Base-by-base conservation (phyloP, 495 filamentous ascomycete genomes). In the Friedmanniomyces simplex region DNA sequence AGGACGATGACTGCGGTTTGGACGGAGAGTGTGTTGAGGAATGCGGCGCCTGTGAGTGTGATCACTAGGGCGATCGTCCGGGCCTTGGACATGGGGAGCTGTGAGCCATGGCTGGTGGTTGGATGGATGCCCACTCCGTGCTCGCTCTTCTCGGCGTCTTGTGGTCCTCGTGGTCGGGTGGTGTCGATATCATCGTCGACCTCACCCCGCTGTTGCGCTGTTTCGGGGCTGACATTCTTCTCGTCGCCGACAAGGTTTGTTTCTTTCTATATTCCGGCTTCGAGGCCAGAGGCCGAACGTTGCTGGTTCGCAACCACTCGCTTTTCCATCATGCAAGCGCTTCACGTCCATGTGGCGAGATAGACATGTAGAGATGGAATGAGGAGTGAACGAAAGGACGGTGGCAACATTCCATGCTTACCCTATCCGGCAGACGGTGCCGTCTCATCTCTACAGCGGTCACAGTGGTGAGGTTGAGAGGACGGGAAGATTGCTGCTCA, bases 1-100 rank as follows among this genome's bases (percentile, higher is more conserved):
- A 85, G 69, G 43, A 83, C 77, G 57, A 85, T 83, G 45, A 85
- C 79, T 18, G 78, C 74, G 0, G 79, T 72, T 66, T 83, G 80
- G 12, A 73, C 74, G 4, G 77, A 81, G 37, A 82, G 61, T n/a
- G 76, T 82, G 65, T 80, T 80, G 22, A 81, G 64, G 50, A 82
- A 82, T 34, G 74, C 74, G 0, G 79, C 79, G 8, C 75, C 77
- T 0, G 77, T 75, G 39, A 81, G 59, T 1, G 68, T 67, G 3
- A 67, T 36, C 11, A 69, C 63, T 30, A 72, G 59, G 1, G 58
- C 62, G 14, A 63, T 53, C 1, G 57, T 46, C 12, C 57, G 45
- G 14, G 61, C 52, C 34, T 53, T 63, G 8, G 57, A 60, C 21
- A 61, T 34, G 25, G 54, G 54, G 11, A 57, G 34, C 24, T 39